Conservation (phyloP, 768 basidiomycete genomes). For the Phaffia tasmanica region DNA sequence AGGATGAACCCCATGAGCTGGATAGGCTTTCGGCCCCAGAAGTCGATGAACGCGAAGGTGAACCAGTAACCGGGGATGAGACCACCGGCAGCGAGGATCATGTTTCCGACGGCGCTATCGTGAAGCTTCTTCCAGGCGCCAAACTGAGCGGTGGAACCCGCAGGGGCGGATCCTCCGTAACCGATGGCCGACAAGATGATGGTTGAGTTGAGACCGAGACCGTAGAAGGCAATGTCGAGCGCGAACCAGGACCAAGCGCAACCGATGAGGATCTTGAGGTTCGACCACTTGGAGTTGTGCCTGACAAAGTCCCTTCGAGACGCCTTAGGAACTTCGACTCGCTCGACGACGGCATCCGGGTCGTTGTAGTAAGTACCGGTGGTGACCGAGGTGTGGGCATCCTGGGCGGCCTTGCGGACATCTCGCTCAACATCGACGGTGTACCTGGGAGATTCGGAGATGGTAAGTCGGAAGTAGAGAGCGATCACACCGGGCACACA, state of each 20-base stretch:
- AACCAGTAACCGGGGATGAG: constrained; percentile 40
- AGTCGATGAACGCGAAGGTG: constrained; percentile 36
- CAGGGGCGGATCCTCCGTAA: constrained; percentile 44
- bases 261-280: constrained; percentile 68
- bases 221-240: constrained; percentile 69
- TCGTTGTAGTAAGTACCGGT: constrained; percentile 44
- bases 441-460: constrained; percentile 78
- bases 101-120: constrained; percentile 38
- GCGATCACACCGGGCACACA: constrained; percentile 69
- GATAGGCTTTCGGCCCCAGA: constrained; percentile 73
- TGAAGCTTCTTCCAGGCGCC: constrained; percentile 33
- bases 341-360: constrained; percentile 51
- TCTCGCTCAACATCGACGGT: constrained; percentile 90
- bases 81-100: constrained; percentile 38
- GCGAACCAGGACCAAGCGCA: constrained; percentile 80
- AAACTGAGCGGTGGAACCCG: constrained; percentile 27
- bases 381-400: constrained; percentile 59
- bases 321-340: constrained; percentile 59
- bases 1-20: constrained; percentile 40
- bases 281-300: constrained; percentile 59
- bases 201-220: constrained; percentile 70
- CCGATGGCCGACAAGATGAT: constrained; percentile 61
- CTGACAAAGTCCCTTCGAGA: constrained; percentile 53
- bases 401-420: constrained; percentile 58
- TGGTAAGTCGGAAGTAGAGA: constrained; percentile 67